Percentiles rank a stretch among this genome's conserved stretches.
Evolutionary conservation across 805 yeast genomes (phyloP).

Genomic region (Metahyphopichia silvanorum): DNA sequence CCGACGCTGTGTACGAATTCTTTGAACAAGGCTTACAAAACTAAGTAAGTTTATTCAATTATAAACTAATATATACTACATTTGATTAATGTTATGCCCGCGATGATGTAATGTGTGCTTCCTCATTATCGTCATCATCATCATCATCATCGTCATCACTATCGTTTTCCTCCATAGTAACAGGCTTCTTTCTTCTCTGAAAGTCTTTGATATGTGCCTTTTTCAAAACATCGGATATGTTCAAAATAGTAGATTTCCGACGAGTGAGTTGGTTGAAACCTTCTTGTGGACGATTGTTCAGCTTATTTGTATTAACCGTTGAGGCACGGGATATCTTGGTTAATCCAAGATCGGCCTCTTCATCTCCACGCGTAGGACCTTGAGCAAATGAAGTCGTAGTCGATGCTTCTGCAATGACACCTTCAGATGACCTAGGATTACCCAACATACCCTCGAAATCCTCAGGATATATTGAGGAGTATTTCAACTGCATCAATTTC

Average conservation of each 20-base stretch:
- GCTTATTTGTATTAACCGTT: neutral
- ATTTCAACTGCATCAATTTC: slow-evolving; percentile 32
- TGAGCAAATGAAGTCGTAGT: slow-evolving; percentile 1
- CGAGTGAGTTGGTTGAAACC: slow-evolving; percentile 7
- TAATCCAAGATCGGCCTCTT: slow-evolving; percentile 11
- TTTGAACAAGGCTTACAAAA: slow-evolving; percentile 5
- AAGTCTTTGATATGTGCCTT: slow-evolving; percentile 84
- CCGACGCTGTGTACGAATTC: slow-evolving; percentile 40
- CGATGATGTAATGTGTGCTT: neutral
- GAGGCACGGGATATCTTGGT: slow-evolving; percentile 5
- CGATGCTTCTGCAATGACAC: neutral
- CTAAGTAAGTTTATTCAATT: too few relatives aligned
- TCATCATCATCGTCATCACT: slow-evolving; percentile 36
- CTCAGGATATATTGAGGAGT: slow-evolving; percentile 8
- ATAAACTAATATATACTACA: too few relatives aligned
- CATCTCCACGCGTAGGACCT: slow-evolving; percentile 12
- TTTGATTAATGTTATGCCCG: too few relatives aligned
- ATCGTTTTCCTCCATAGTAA: slow-evolving; percentile 24
- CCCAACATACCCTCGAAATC: neutral
- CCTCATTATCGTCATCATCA: slow-evolving; percentile 7
- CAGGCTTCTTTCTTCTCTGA: slow-evolving; percentile 54
- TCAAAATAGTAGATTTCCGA: slow-evolving; percentile 34
- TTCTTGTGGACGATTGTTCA: slow-evolving; percentile 2
- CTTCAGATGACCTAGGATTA: neutral
- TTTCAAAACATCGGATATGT: slow-evolving; percentile 54